Evolutionary conservation across 2,329 filamentous ascomycete species (phyloP).

Genomic region (Trichoderma atroviride): DNA sequence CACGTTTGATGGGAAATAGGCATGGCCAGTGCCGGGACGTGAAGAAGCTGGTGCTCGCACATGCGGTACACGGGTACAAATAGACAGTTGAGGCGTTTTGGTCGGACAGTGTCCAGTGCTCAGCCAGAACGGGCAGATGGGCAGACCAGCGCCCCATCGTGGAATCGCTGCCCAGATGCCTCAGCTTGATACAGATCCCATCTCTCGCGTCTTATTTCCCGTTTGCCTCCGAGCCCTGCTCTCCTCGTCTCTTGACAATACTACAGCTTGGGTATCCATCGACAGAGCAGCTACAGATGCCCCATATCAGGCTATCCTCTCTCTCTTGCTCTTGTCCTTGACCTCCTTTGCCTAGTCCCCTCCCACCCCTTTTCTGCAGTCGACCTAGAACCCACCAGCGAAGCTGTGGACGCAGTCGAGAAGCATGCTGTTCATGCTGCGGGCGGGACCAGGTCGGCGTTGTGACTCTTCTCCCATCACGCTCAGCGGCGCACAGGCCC

Average conservation of each 20-base stretch:
- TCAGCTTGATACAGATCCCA: not conserved
- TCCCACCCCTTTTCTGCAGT: slow-evolving; percentile 1
- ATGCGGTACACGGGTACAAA: not conserved
- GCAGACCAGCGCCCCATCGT: not conserved
- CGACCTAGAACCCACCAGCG: not conserved
- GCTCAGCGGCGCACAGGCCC: slow-evolving; percentile 24
- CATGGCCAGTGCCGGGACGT: not conserved
- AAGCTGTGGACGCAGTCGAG: slow-evolving; percentile 3
- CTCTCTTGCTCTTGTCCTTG: not conserved
- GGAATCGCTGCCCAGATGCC: not conserved
- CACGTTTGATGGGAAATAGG: not conserved
- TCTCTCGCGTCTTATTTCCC: not conserved
- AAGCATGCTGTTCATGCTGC: not conserved
- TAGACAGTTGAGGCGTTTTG: not conserved
- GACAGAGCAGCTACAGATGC: slow-evolving; percentile 17
- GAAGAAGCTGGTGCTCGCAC: not conserved
- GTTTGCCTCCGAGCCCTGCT: not conserved
- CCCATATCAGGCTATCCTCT: slow-evolving; percentile 18
- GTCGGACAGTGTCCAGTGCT: not conserved
- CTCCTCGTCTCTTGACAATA: not conserved
- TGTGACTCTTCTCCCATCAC: slow-evolving; percentile 19
- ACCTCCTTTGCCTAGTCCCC: slow-evolving; percentile 8
- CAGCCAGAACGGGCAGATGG: not conserved
- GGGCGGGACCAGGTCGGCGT: slow-evolving; percentile 12
- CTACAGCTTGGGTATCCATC: not conserved